Evolutionary conservation across 306 rosid species (phyloP), one percentile per base, ranked within the genome.

Genomic region (Leucaena leucocephala): DNA sequence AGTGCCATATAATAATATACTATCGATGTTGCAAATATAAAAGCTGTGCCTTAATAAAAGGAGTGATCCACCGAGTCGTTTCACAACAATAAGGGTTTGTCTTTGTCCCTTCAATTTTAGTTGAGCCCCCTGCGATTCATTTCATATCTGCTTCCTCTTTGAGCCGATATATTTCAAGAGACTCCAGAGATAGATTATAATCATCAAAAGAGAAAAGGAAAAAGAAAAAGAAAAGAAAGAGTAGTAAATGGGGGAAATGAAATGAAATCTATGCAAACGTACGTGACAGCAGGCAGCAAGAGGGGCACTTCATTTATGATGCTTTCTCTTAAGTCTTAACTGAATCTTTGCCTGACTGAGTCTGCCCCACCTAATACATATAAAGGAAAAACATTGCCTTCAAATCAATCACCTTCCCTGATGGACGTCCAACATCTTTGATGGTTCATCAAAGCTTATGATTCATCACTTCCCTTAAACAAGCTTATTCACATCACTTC

Each of bases 331-430:
- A 43, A 68, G 3, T 68, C 72, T 5, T 19, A 43, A 68, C 39
- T 43, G 73, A 68, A 55, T 43, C 36, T 43, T 27, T 21, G 38
- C 55, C 55, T 58, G 64, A 43, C 55, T 43, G 73, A 43, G 19
- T 68, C 39, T 68, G 55, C 49, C 73, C 73, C 73, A 68, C 73
- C 73, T 43, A 68, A 43, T 68, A 3, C 35, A 39, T 21, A 68
- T 11, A 68, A 22, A 44, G 19, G 15, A 45, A 22, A 14, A 14
- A 59, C 43, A 71, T 34, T 1, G 64, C 76, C 35, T 15, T 72
- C 75, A 48, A 71, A 71, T 71, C 61, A 71, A 71, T 71, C 61
- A 36, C 33, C 5, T 8, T 50, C 36, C n/a, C 8, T 48, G 64
- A 72, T 52, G 42, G 44, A 52, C 63, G 46, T 50, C 33, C 63